Base-by-base conservation (phyloP, 176 grass and related monocot species). In the Bonia amplexicaulis region DNA sequence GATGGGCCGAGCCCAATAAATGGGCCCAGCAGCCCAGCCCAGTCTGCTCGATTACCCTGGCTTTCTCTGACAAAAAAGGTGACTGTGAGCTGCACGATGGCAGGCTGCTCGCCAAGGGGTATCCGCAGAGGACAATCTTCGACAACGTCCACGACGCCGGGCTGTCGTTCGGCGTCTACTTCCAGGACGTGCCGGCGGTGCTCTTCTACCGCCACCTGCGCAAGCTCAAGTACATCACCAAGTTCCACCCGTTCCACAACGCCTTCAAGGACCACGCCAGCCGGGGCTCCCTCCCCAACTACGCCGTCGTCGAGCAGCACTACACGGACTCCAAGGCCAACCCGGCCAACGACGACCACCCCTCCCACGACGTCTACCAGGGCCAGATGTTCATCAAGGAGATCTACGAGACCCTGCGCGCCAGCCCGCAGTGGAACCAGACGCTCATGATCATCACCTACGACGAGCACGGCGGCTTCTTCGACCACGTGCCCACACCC, bases 381-480 rank as follows among this genome's bases (percentile, higher is more conserved):
- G 96, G 96, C 22, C 96, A 99, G 80, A 71, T 91, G 88, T 77
- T 99, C 20, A 51, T 99, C 74, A 99, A 99, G 86, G 88, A 92
- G 66, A 62, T 99, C 39, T 99, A 99, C 52, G 96, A 99, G 84
- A 89, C 91, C 2, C 82, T 99, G 0, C 93, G 93, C 7, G 59
- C 93, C 0, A 88, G 88, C 66, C 91, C 96, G 31, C 96, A 99
- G 75, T 99, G 96, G 96, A 96, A 99, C 42, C 65, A 99, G 71
- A 96, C 93, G 9, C 90, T 94, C 69, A 60, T 98, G 49, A 7
- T 99, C 48, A 29, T 99, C 71, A 99, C 96, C 51, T 99, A 99
- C 23, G 96, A 99, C 49, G 96, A 99, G 86, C 96, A 99, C 41
- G 96, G 96, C 0, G 96, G 96, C 0, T 99, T 96, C 81, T 99